phyloP scores from a whole-genome alignment of 78 protist species.

The Dictyostelium firmibasis region DNA sequence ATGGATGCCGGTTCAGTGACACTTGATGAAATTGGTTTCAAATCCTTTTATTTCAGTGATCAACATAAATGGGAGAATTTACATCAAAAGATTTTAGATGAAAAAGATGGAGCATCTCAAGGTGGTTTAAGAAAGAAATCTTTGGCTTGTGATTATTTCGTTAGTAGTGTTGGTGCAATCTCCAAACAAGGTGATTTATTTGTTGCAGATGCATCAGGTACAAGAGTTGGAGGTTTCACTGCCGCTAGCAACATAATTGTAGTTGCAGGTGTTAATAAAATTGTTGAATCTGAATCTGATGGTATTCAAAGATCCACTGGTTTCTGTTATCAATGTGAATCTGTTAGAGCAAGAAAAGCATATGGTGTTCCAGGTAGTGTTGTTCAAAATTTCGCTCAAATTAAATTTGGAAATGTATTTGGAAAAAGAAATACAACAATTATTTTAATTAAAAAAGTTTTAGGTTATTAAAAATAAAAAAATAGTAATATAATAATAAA shows the following conservation, averaged over 20 bases:
- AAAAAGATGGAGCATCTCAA: conserved; percentile 29
- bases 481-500: too few relatives aligned
- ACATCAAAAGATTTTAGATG: conserved; percentile 6
- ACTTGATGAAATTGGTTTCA: conserved; percentile 8
- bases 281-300: background rate
- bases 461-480: background rate
- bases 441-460: background rate
- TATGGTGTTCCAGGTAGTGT: background rate
- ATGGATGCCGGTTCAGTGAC: conserved; percentile 34
- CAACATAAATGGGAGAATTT: conserved; percentile 16
- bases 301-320: background rate
- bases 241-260: background rate
- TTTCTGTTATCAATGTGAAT: conserved; percentile 39
- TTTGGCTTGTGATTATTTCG: conserved; percentile 26
- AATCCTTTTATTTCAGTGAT: background rate
- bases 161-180: background rate
- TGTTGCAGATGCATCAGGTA: conserved; percentile 41
- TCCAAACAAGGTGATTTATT: conserved; percentile 16
- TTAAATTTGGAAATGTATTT: background rate
- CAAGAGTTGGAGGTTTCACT: conserved; percentile 16
- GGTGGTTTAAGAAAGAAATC: background rate
- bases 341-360: conserved; percentile 36
- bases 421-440: background rate
- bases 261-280: conserved; percentile 31
- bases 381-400: conserved; percentile 18